phyloP scores from a whole-genome alignment of 345 rosid species.

The Noccaea bulbosa region DNA sequence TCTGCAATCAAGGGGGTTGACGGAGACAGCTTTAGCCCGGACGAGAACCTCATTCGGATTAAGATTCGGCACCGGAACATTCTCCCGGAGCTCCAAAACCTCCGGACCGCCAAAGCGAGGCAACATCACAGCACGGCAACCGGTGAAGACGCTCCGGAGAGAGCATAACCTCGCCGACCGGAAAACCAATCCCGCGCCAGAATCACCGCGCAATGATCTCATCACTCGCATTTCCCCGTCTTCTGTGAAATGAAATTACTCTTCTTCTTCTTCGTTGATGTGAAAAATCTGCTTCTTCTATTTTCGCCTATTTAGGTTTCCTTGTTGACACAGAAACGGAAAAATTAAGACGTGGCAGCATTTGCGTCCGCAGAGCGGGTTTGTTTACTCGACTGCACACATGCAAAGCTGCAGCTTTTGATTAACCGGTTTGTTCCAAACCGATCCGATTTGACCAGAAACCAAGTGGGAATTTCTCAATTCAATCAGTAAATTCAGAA shows the following conservation, averaged over 20 bases:
- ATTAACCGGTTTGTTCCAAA: slow-evolving; percentile 16
- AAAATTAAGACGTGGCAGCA: slow-evolving; percentile 43
- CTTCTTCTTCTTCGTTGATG: slow-evolving; percentile 40
- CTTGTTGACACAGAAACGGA: slow-evolving; percentile 17
- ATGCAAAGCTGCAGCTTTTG: slow-evolving; percentile 26
- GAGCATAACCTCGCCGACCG: slow-evolving; percentile 36
- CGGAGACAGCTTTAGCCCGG: slow-evolving; percentile 79
- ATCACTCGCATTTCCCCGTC: slow-evolving; percentile 45
- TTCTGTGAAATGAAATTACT: slow-evolving; percentile 19
- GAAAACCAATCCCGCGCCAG: slow-evolving; percentile 15
- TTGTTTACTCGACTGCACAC: slow-evolving; percentile 34
- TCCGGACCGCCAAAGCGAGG: slow-evolving; percentile 95
- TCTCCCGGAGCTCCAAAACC: slow-evolving; percentile 72
- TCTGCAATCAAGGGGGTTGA: slow-evolving; percentile 92
- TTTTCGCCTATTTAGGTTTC: background rate
- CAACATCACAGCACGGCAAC: slow-evolving; percentile 81
- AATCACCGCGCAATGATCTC: slow-evolving; percentile 21
- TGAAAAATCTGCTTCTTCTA: slow-evolving; percentile 23
- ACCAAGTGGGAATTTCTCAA: background rate
- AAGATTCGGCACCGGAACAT: slow-evolving; percentile 77
- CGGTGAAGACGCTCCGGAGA: slow-evolving; percentile 58
- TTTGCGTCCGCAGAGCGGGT: slow-evolving; percentile 47
- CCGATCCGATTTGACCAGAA: background rate
- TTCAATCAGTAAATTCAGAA: background rate
- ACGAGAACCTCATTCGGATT: slow-evolving; percentile 82